Percentiles rank a stretch among this genome's conserved stretches.
These are phyloP conservation scores for Podospora fimiseda DNA, from an alignment of 495 filamentous ascomycete species.

Conservation along the genomic window DNA sequence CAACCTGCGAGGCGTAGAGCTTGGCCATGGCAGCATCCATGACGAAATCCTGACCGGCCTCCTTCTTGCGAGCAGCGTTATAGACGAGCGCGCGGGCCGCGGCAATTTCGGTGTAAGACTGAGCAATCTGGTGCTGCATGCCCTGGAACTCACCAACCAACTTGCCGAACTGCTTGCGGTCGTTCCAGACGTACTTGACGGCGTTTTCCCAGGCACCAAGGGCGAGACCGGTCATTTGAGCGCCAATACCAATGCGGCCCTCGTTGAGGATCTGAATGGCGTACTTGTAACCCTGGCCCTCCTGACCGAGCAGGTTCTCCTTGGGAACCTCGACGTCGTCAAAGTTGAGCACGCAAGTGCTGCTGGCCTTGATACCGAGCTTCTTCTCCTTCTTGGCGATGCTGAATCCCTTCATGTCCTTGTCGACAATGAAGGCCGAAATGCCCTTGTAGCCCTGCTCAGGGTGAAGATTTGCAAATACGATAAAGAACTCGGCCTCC, in stretches of 20 bases:
- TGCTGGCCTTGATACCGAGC: constrained; percentile 89
- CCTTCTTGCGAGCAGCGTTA: constrained; percentile 97
- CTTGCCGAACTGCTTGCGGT: constrained; percentile 93
- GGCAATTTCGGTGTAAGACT: constrained; percentile 87
- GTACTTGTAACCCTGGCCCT: constrained; percentile 95
- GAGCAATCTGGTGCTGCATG: constrained; percentile 98
- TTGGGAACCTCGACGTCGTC: constrained; percentile 89
- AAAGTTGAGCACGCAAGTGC: constrained; percentile 95
- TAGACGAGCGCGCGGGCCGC: constrained; percentile 90
- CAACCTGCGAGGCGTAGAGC: constrained; percentile 89
- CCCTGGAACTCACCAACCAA: constrained; percentile 94
- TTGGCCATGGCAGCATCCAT: constrained; percentile 97
- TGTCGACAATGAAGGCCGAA: constrained; percentile 92
- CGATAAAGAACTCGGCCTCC: constrained; percentile 93
- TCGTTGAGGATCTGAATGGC: constrained; percentile 96
- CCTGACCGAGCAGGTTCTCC: constrained; percentile 79
- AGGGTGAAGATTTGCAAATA: constrained; percentile 91
- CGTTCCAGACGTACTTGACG: constrained; percentile 82
- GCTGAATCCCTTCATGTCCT: constrained; percentile 78
- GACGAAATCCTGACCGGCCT: constrained; percentile 92
- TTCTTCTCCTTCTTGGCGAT: constrained; percentile 99
- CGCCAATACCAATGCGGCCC: constrained; percentile 94
- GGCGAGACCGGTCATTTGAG: constrained; percentile 97
- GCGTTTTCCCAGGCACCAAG: constrained; percentile 96
- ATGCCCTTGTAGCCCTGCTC: constrained; percentile 91